Evolutionary conservation across 2,329 filamentous ascomycete genomes (phyloP), one percentile per base, ranked within the genome.

Genomic region (Periconia sp.): DNA sequence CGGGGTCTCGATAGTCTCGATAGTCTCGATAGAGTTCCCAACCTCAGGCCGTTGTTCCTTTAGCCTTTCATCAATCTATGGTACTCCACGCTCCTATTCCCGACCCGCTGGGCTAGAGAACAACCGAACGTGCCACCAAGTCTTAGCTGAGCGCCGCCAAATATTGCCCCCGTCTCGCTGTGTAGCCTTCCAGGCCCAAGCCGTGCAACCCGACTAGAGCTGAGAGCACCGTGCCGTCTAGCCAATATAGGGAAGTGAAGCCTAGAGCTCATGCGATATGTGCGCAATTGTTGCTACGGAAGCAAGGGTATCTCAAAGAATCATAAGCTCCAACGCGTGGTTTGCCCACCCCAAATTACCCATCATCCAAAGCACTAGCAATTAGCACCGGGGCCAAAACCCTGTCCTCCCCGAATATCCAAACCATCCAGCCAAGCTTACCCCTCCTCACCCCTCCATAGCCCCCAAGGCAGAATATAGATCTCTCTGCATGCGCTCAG

Each of bases 221-320:
- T 56, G 45, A 48, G 18, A n/a, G n/a, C n/a, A n/a, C n/a, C n/a
- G n/a, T n/a, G n/a, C n/a, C 24, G 8, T 18, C 39, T 40, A 32
- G 36, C 37, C 29, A 13, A 28, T 25, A 40, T 38, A 24, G 40
- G 32, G 38, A 41, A 40, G 32, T 11, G 32, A 17, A 37, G 37
- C 42, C 23, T 19, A 24, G 12, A 13, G 26, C 22, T 13, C 12
- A 13, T 17, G 29, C 28, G 23, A 39, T 19, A 34, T 21, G 32
- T 15, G 19, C 22, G 22, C 35, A 22, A 24, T 15, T 35, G 31
- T 24, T n/a, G 31, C 30, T 10, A 36, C 30, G 35, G 22, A 36
- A 40, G 53, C 57, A 57, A 56, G 59, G 58, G 55, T 63, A 63
- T 65, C 60, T 54, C 47, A 50, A 54, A 59, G 46, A 48, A 50